These are phyloP conservation scores for Epichloe sp. DNA, from an alignment of 2,329 filamentous ascomycete genomes.

Conservation along the genomic window DNA sequence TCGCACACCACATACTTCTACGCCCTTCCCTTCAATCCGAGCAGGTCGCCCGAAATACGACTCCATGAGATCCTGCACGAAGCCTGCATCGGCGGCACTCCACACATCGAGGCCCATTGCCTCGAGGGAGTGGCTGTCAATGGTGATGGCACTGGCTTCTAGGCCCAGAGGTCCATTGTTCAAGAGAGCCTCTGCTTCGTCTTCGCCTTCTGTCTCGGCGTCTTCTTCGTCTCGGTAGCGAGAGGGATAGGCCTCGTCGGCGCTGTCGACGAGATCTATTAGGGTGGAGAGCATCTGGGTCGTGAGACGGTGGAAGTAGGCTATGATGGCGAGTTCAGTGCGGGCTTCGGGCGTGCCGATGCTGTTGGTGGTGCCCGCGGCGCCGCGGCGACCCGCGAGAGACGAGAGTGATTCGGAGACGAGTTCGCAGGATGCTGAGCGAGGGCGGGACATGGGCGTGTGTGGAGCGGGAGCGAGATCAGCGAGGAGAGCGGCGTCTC, in stretches of 20 bases:
- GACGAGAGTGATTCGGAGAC: conserved; percentile 33
- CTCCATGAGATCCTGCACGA: conserved; percentile 47
- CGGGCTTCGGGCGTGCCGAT: conserved; percentile 17
- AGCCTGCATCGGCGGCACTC: conserved; percentile 57
- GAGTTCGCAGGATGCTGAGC: conserved; percentile 18
- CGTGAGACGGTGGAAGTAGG: conserved; percentile 71
- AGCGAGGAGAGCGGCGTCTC: conserved; percentile 42
- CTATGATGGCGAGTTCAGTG: conserved; percentile 58
- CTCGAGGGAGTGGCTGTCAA: conserved; percentile 52
- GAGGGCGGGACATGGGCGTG: conserved; percentile 18
- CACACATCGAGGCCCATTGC: conserved; percentile 68
- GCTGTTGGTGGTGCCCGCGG: conserved; percentile 4
- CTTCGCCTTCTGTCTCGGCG: conserved; percentile 15
- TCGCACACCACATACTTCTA: conserved; percentile 61
- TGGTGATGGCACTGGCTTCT: conserved; percentile 30
- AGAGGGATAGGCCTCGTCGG: conserved; percentile 29
- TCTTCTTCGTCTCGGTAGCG: conserved; percentile 23
- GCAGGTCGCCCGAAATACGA: conserved; percentile 54
- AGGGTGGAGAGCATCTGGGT: conserved; percentile 49
- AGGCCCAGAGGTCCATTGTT: conserved; percentile 16
- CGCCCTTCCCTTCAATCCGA: conserved; percentile 51
- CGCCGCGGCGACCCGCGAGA: conserved; percentile 24
- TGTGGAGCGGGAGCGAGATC: conserved; percentile 29
- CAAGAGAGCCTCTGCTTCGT: conserved; percentile 13
- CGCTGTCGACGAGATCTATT: conserved; percentile 42